Evolutionary conservation across 331 rosid species (phyloP), one percentile per base, ranked within the genome.

Genomic region (Pyrus hybrid): DNA sequence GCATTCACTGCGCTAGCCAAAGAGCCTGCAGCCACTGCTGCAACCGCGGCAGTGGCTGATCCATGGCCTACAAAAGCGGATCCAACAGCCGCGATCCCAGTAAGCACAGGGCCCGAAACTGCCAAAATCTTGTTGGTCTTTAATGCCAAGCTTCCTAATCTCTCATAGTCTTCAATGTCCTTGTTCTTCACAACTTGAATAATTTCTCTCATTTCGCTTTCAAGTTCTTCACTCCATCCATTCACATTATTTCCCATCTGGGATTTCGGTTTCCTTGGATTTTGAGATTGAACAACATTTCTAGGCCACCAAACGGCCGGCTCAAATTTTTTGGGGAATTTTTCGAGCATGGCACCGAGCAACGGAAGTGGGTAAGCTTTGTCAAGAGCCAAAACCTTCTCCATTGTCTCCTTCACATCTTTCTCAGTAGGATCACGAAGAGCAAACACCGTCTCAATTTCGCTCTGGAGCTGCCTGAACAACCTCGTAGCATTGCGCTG

Each of bases 251-350:
- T 33, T 22, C 35, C 28, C 33, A 58, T 45, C 66, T 20, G 79
- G 20, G 67, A 66, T 35, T 71, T 16, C 10, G 4, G 61, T 12
- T 63, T 47, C 8, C 11, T 79, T 70, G 67, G 9, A 17, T 16
- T 64, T 20, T 75, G 54, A 6, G 62, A 23, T 30, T 71, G 47
- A 6, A 56, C 18, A 6, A 61, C 18, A 35, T 71, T 77, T 0
- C 63, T 32, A 67, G 96, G 93, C 98, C 97, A 93, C 98, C 98
- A 93, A 54, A 65, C 76, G 10, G 97, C 92, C 4, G 97, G 93
- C 70, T 91, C 90, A 14, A 79, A 81, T 8, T 76, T 82, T 3
- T 70, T 9, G 1, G 98, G 97, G 63, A 78, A 88, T 49, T 93
- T 93, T 17, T 91, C 92, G 41, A 91, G 86, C 98, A 91, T 93